Evolutionary conservation across 495 filamentous ascomycete species (phyloP).

Genomic region (Xylaria bambusicola): DNA sequence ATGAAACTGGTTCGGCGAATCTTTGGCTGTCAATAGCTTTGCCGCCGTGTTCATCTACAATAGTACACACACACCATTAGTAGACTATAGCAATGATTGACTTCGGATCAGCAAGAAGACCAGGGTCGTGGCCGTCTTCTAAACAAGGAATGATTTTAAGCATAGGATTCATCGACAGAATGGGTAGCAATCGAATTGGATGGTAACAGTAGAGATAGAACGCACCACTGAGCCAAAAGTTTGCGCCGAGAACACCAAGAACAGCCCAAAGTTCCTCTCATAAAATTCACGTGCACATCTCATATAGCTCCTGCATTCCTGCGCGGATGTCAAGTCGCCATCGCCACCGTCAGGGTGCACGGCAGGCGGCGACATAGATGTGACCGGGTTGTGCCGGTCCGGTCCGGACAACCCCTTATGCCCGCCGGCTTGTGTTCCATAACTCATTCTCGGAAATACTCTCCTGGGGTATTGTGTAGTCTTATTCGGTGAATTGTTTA

Average conservation of each 20-base stretch:
- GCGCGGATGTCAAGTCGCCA: background rate
- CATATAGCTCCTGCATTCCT: background rate
- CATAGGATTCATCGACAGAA: too few relatives aligned
- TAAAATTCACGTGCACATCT: conserved; percentile 18
- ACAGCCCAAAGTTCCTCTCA: conserved; percentile 63
- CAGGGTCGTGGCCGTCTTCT: too few relatives aligned
- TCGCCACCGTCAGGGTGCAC: background rate
- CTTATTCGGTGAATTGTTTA: background rate
- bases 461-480: background rate
- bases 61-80: too few relatives aligned
- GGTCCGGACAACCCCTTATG: background rate
- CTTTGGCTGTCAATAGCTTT: conserved; percentile 60
- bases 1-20: conserved; percentile 60
- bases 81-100: too few relatives aligned
- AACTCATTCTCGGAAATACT: background rate
- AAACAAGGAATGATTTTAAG: too few relatives aligned
- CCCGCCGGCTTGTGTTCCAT: conserved; percentile 1
- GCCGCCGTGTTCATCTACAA: conserved; percentile 70
- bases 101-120: too few relatives aligned
- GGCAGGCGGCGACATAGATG: background rate
- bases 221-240: conserved; percentile 64
- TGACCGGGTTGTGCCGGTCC: background rate
- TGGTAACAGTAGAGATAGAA: background rate
- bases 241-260: conserved; percentile 70
- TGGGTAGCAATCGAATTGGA: background rate